Evolutionary conservation across 2,329 filamentous ascomycete genomes (phyloP), one percentile per base, ranked within the genome.

Genomic region (Basipetospora chlamydospora): DNA sequence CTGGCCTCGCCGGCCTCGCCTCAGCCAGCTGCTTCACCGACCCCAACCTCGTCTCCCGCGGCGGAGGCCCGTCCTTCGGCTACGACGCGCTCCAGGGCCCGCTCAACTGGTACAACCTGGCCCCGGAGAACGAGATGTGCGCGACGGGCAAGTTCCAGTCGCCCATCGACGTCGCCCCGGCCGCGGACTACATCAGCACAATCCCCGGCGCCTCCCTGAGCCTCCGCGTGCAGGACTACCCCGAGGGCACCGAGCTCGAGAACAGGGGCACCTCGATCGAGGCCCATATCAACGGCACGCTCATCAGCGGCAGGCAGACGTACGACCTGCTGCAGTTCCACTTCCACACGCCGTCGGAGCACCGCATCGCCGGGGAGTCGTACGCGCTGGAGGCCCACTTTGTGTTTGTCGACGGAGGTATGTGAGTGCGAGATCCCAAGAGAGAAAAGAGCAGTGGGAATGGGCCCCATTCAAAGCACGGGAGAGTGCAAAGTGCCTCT

Each of bases 321-420:
- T 72, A 63, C 49, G 47, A 44, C 0, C 55, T 73, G 11, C 53
- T 53, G 32, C 70, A 75, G 44, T 74, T 73, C 54, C 71, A 75
- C 51, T 70, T 75, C 54, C 72, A 76, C 47, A 67, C 67, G 0
- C 70, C 72, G 1, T 67, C 66, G 29, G 72, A 77, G 56, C 72
- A 77, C 45, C 59, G 63, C 32, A 55, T 74, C 48, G 44, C 60
- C 47, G 50, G 60, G 6, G 53, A 57, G 42, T 48, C 54, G 44
- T 61, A 50, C 38, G 54, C 58, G 11, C 45, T 59, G 41, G 59
- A 63, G 42, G 53, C 57, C 18, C 59, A 62, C 44, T 59, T 61
- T 42, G 59, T 63, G 6, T 58, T 60, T 37, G 44, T 58, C 43
- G 46, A 44, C 53, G 39, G 35, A 26, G 28, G 41, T 42, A 38